Conservation (phyloP, 2,329 filamentous ascomycete species). For the Ilyonectria sp. region DNA sequence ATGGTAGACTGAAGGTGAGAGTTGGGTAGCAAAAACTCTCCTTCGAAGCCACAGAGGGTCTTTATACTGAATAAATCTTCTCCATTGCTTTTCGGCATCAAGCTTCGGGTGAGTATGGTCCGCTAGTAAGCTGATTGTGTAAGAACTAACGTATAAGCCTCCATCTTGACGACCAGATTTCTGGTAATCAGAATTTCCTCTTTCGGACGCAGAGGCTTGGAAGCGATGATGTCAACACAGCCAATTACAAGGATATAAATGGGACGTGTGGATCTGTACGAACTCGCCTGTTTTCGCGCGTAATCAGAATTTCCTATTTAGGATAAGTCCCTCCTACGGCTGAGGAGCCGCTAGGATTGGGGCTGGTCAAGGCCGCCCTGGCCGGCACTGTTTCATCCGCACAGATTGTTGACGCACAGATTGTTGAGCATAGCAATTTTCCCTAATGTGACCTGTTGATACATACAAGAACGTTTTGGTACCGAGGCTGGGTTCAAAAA, state of each 20-base stretch:
- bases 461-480: neutral
- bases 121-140: too few relatives aligned
- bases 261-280: neutral
- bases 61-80: neutral
- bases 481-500: neutral
- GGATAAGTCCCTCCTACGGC: neutral
- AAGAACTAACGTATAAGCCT: neutral
- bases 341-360: neutral
- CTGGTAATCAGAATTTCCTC: neutral
- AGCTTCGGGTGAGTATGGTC: neutral
- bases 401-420: neutral
- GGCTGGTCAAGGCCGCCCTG: neutral
- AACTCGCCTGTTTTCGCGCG: neutral
- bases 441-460: neutral
- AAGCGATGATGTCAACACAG: neutral
- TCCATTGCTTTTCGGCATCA: neutral
- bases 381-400: neutral
- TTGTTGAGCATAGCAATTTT: neutral
- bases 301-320: constrained; percentile 33
- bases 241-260: neutral
- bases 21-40: neutral
- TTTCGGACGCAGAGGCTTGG: neutral
- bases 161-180: neutral
- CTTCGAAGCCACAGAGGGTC: neutral
- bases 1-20: neutral